These are phyloP conservation scores for Teunomyces gatunensis DNA, from an alignment of 805 yeast species.

Conservation along the genomic window DNA sequence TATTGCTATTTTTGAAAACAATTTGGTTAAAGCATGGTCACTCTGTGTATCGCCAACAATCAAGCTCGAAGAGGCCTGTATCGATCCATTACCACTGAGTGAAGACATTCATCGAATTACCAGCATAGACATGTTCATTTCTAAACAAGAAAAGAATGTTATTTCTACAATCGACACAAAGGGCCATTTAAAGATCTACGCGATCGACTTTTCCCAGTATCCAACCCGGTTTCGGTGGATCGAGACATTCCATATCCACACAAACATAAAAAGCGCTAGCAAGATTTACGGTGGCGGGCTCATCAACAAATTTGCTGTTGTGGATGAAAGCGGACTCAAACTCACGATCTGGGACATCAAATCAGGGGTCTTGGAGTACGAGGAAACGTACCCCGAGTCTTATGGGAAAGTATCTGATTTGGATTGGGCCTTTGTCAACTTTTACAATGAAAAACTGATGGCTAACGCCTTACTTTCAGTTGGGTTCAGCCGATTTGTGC, in stretches of 20 bases:
- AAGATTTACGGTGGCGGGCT: constrained; percentile 68
- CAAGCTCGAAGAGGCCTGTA: constrained; percentile 24
- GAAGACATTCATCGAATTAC: constrained; percentile 45
- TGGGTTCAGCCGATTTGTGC: constrained; percentile 64
- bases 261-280: constrained; percentile 53
- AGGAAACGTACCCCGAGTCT: constrained; percentile 36
- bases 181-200: constrained; percentile 25
- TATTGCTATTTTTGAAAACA: constrained; percentile 43
- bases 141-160: constrained; percentile 28
- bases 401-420: constrained; percentile 56
- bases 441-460: constrained; percentile 8
- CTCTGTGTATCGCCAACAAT: constrained; percentile 15
- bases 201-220: constrained; percentile 17
- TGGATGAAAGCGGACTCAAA: constrained; percentile 49
- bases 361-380: constrained; percentile 64
- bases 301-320: constrained; percentile 70
- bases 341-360: constrained; percentile 80
- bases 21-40: constrained; percentile 42
- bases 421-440: constrained; percentile 76
- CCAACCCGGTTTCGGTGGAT: constrained; percentile 49
- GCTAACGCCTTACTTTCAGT: constrained; percentile 67
- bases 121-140: constrained; percentile 47
- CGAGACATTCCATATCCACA: constrained; percentile 46
- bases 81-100: constrained; percentile 40
- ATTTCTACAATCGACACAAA: constrained; percentile 55